Evolutionary conservation across 306 rosid genomes (phyloP), one percentile per base, ranked within the genome.

Genomic region (Begonia loranthoides): DNA sequence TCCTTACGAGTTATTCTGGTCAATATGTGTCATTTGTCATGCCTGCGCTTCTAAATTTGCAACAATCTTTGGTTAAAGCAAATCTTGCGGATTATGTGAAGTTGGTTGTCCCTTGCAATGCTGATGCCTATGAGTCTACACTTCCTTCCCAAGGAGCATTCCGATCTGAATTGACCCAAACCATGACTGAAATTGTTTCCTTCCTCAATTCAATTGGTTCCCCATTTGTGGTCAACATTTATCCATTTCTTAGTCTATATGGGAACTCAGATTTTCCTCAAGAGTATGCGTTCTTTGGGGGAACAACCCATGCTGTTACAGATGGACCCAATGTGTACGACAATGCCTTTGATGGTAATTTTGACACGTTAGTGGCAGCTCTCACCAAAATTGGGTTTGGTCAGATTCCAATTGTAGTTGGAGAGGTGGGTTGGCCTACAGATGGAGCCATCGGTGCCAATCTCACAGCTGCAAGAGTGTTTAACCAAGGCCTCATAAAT

Each of bases 391-490:
- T 90, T 41, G 97, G 97, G 55, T 90, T 73, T 55, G 92, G 87
- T 49, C 95, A 85, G 76, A 82, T 90, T 81, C 92, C 97, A 6
- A 78, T 90, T 41, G 80, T 72, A 11, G 70, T 90, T 38, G 97
- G 97, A 17, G 97, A 90, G 71, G 72, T 90, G 0, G 95, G 97
- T 15, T 90, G 97, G 97, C 97, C 97, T 5, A 76, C 97, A 0
- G 97, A 90, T 57, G 97, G 95, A 58, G 83, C 92, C 45, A 12
- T 80, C 34, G 77, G 76, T 13, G 95, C 95, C 46, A 85, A 90
- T 60, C 59, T 82, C 55, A 82, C 94, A 11, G 95, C 97, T 39
- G 95, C 94, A 4, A 86, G 56, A 70, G 81, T 66, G 41, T 90
- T 90, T 73, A 90, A 86, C 66, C 97, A 82, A 63, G 97, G 97